Base-by-base conservation (phyloP, 2,329 filamentous ascomycete genomes). In the Aspergillus sergii region DNA sequence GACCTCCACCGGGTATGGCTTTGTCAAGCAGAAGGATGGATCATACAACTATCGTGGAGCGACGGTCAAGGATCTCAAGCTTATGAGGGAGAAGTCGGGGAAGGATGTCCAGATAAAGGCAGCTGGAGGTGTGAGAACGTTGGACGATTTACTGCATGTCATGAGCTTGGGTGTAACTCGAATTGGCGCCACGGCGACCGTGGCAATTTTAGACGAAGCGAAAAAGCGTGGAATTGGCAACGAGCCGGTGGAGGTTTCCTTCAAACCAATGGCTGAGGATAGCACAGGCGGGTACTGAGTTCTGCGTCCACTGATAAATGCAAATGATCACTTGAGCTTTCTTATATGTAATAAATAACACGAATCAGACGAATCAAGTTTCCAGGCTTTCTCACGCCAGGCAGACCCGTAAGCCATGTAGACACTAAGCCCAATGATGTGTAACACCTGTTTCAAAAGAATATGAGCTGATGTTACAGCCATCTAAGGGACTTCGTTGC, bases 1-100 rank as follows among this genome's bases (percentile, higher is more conserved):
- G 77, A 88, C 86, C 0, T 86, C 84, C 1, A 87, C 86, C 0
- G 86, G 86, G 0, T 88, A 87, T 66, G 86, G 85, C 0, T 88
- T 88, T 50, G 84, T 87, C 16, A 88, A 88, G 74, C 82, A 83
- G 71, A 43, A 71, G 0, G 77, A 81, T 63, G 85, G 85, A 0
- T 71, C 76, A 51, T 88, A 87, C 64, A 80, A 77, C 9, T 88
- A 86, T 71, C 77, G 79, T 14, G 86, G 85, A 0, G 85, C 85
- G 0, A 88, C 84, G 0, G 72, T 83, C 10, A 71, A 71, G 26
- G 80, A 86, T 67, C 69, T 89, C 16, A 80, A 81, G 72, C 67
- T 89, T 1, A 89, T 88, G 86, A 77, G 82, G 55, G 69, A 81
- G 58, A 73, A 81, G 46, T 75, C 80, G 4, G 78, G 77, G 1